A percentile compares a stretch with the other conserved stretches of the same genome.
Conservation (phyloP, 768 basidiomycete genomes). For the Phlebiopsis flavidoalba region DNA sequence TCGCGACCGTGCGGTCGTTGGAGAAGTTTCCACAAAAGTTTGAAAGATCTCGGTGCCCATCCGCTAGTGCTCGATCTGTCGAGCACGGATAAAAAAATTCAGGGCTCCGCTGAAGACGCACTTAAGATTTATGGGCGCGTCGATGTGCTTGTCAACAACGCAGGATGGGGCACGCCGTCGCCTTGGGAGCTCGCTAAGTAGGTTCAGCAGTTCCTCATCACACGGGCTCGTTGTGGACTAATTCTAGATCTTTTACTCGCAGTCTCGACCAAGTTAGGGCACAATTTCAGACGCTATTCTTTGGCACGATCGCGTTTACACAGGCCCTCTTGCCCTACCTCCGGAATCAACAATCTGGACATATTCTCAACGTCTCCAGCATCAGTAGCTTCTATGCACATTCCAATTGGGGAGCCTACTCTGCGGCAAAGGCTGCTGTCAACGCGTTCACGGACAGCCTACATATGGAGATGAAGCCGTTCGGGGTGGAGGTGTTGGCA, state of each 20-base stretch:
- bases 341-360: not conserved
- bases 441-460: slow-evolving; percentile 3
- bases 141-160: slow-evolving; percentile 37
- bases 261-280: not conserved
- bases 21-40: slow-evolving; percentile 31
- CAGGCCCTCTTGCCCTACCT: slow-evolving; percentile 5
- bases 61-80: slow-evolving; percentile 44
- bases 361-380: slow-evolving; percentile 9
- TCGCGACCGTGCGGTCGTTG: slow-evolving; percentile 49
- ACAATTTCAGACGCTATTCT: slow-evolving; percentile 5
- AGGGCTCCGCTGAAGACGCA: slow-evolving; percentile 29
- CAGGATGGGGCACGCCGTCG: slow-evolving; percentile 30
- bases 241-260: too few species aligned
- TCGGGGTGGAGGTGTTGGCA: slow-evolving; percentile 5
- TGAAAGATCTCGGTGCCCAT: slow-evolving; percentile 26
- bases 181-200: slow-evolving; percentile 36
- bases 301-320: slow-evolving; percentile 8
- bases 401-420: not conserved
- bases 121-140: slow-evolving; percentile 22
- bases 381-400: not conserved
- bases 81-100: slow-evolving; percentile 35
- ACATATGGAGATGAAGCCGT: not conserved
- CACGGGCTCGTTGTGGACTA: too few species aligned
- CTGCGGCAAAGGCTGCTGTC: slow-evolving; percentile 1
- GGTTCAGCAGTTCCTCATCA: not conserved